Base-by-base conservation (phyloP, 148 eudicot genomes). In the Chenopodium suecicum region DNA sequence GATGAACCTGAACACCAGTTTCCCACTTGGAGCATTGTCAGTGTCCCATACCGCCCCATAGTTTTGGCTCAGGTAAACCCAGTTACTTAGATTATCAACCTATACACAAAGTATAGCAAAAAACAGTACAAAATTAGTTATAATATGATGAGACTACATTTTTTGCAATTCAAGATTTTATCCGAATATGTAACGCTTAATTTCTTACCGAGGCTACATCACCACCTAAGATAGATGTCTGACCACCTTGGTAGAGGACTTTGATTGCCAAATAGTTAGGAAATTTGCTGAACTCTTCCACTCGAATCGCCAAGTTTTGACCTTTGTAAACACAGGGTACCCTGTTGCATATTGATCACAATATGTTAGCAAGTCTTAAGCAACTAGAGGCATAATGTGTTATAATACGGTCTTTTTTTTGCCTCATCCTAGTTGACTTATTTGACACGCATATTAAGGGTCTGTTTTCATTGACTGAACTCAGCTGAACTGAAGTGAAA, bases 241-340 rank as follows among this genome's bases (percentile, higher is more conserved):
- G 97, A 20, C 95, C 95, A 37, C 95, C 97, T 86, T 93, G 95
- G 83, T 90, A 90, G 54, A 93, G 82, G 81, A 93, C 54, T 79
- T 88, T 88, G 44, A 93, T 89, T 10, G 92, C 91, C 37, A 93
- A 79, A 81, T 91, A 88, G 62, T 89, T 54, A 12, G 94, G 92
- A 71, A 85, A 89, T 54, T 84, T 47, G 87, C 93, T 93, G 27
- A 85, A 84, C 70, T 88, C 89, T 83, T 90, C 93, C 47, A 93
- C 97, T 1, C 89, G 87, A 13, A 93, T 64, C 1, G 86, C 84
- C 85, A 93, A 76, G 74, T 90, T 93, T 85, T 85, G 84, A 56
- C 86, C 88, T 81, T 88, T 85, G 85, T 87, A 91, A 9, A 82
- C 88, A 76, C 97, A 93, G 0, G 95, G 93, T 44, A 94, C 87